Base-by-base conservation (phyloP, 805 yeast genomes). In the Myxozyma sirexii region DNA sequence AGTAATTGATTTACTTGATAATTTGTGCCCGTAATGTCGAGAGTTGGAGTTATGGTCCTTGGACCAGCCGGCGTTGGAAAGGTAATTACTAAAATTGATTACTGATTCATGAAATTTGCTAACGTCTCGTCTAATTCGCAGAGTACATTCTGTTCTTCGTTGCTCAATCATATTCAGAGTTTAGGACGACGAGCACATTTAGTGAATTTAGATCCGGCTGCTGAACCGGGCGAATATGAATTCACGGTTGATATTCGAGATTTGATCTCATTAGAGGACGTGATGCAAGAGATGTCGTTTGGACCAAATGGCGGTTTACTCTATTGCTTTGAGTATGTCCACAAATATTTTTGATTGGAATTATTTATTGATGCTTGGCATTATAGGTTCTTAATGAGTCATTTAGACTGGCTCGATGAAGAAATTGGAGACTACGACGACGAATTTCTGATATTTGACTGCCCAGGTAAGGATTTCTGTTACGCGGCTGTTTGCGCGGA, bases 21-120 rank as follows among this genome's bases (percentile, higher is more conserved):
- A 24, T 23, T 10, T 23, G 1, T 24, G 23, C 6, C 1, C 42
- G n/a, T 23, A 12, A 93, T 94, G 99, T 90, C 97, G 2, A 81
- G 97, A 76, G 97, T 91, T 1, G 99, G 98, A 59, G 93, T 90
- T 12, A 77, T 94, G 63, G 97, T 92, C 0, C 75, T 94, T 65
- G 99, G 99, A 0, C 99, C 99, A 19, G 99, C 99, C 0, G 99
- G 99, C 39, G 98, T 88, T 8, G 99, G 99, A 10, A 93, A 88
- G 67, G 77, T 72, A 61, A 21, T 70, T 59, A 21, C 13, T 49
- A 1, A 21, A 7, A 12, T 23, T 24, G 13, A 33, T 37, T 27
- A 4, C 19, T 29, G 33, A 24, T 35, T 10, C 2, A 8, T n/a
- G 10, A 7, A 27, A 19, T 7, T 8, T 6, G 23, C 46, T 17